Conservation (phyloP, 768 basidiomycete species). For the Holtermanniella nyarrowii region DNA sequence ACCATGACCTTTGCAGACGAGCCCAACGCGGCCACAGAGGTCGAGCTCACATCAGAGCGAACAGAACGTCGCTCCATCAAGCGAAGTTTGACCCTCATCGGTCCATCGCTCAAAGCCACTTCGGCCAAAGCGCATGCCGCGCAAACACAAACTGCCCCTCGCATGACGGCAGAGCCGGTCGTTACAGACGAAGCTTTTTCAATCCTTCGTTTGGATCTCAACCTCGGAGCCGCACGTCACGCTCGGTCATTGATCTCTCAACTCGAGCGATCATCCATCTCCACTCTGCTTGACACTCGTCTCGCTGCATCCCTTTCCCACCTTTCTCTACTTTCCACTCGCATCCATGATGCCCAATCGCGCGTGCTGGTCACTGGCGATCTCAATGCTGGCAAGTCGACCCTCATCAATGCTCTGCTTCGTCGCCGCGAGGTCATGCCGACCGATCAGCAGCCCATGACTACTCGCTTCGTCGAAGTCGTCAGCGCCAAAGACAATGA, state of each 20-base stretch:
- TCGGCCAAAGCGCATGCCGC: slow-evolving; percentile 43
- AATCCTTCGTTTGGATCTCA: slow-evolving; percentile 83
- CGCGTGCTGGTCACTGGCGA: slow-evolving; percentile 97
- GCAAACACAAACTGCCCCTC: slow-evolving; percentile 3
- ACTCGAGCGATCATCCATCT: slow-evolving; percentile 84
- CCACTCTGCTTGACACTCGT: slow-evolving; percentile 79
- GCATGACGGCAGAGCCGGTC: background rate
- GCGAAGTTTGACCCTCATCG: slow-evolving; percentile 50
- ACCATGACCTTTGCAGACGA: slow-evolving; percentile 80
- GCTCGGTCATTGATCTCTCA: slow-evolving; percentile 64
- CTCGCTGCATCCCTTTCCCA: slow-evolving; percentile 64
- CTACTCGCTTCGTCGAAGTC: slow-evolving; percentile 93
- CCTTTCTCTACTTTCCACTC: slow-evolving; percentile 70
- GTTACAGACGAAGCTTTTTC: slow-evolving; percentile 52
- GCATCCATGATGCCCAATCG: slow-evolving; percentile 82
- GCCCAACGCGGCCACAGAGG: slow-evolving; percentile 56
- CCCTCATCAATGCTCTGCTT: slow-evolving; percentile 91
- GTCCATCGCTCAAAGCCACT: slow-evolving; percentile 26
- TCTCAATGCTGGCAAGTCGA: slow-evolving; percentile 95
- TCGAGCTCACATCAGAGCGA: slow-evolving; percentile 49
- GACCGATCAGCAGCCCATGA: slow-evolving; percentile 95
- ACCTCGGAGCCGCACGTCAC: slow-evolving; percentile 65
- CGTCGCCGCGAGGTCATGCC: slow-evolving; percentile 79
- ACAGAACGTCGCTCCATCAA: slow-evolving; percentile 45
- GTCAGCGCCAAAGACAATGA: slow-evolving; percentile 34